phyloP scores from a whole-genome alignment of 352 stramenopile species.

The Globisporangium cystogenes region DNA sequence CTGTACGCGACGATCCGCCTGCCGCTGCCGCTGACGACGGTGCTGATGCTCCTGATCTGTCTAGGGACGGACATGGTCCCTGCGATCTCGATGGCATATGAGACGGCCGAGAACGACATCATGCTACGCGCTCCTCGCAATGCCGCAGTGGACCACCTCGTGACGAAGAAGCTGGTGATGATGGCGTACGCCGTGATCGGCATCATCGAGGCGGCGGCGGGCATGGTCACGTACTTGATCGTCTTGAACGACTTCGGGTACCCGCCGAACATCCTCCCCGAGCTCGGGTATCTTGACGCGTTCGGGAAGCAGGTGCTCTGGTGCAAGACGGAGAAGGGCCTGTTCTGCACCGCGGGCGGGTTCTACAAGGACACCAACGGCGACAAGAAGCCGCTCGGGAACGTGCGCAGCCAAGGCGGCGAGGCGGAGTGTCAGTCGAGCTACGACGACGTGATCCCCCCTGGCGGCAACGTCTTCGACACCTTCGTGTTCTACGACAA shows the following conservation, averaged over 20 bases:
- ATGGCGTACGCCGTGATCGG: conserved; percentile 88
- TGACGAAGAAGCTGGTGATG: conserved; percentile 86
- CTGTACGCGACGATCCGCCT: conserved; percentile 82
- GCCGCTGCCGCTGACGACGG: conserved; percentile 83
- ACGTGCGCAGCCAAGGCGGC: conserved; percentile 21
- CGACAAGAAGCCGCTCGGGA: conserved; percentile 26
- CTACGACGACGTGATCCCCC: conserved; percentile 23
- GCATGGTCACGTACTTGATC: conserved; percentile 85
- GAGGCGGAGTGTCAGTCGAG: conserved; percentile 24
- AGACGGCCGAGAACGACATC: conserved; percentile 83
- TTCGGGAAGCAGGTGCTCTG: conserved; percentile 70
- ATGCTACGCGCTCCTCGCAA: conserved; percentile 82
- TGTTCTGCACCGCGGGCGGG: conserved; percentile 41
- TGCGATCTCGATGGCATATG: conserved; percentile 91
- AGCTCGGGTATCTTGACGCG: conserved; percentile 39
- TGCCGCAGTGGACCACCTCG: conserved; percentile 74
- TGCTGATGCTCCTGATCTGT: conserved; percentile 90
- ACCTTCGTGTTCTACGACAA: conserved; percentile 53
- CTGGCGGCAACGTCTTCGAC: conserved; percentile 21
- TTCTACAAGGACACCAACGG: conserved; percentile 18
- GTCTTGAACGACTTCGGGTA: conserved; percentile 90
- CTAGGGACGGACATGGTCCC: conserved; percentile 91
- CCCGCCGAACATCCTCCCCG: conserved; percentile 44
- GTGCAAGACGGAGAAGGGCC: conserved; percentile 65
- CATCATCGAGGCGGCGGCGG: conserved; percentile 80